Evolutionary conservation across 2,329 filamentous ascomycete genomes (phyloP).

Genomic region (Ophiosphaerella korrae): DNA sequence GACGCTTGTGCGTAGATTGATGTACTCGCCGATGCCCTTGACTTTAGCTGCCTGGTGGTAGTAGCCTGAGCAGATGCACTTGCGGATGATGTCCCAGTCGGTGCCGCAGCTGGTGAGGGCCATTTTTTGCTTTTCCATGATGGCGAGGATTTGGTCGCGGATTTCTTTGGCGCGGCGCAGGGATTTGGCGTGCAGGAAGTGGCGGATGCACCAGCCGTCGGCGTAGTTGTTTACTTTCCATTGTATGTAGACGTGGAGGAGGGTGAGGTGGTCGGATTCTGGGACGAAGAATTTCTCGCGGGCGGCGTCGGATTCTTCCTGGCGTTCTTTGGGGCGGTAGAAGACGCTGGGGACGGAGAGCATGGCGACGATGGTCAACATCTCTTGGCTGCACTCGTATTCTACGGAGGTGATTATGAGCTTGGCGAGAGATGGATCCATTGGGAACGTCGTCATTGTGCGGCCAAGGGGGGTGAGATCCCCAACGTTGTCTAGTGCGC

Average conservation of each 20-base stretch:
- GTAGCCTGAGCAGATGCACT: constrained; percentile 96
- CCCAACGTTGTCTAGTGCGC: constrained; percentile 90
- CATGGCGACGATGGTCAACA: constrained; percentile 98
- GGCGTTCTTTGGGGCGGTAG: constrained; percentile 93
- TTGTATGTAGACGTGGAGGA: constrained; percentile 92
- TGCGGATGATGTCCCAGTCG: constrained; percentile 94
- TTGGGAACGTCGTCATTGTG: constrained; percentile 96
- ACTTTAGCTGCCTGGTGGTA: constrained; percentile 97
- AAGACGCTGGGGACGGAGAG: constrained; percentile 95
- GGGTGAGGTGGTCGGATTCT: constrained; percentile 94
- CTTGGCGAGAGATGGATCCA: constrained; percentile 96
- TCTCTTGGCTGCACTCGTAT: constrained; percentile 94
- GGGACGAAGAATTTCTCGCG: constrained; percentile 98
- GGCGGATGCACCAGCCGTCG: constrained; percentile 89
- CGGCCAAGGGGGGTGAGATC: constrained; percentile 85
- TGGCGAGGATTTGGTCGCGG: constrained; percentile 88
- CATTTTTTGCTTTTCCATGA: constrained; percentile 95
- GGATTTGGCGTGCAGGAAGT: constrained; percentile 95
- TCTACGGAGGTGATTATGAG: constrained; percentile 88
- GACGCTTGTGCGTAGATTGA: constrained; percentile 93
- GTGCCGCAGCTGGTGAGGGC: constrained; percentile 84
- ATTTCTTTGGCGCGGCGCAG: constrained; percentile 92
- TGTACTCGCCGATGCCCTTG: constrained; percentile 95
- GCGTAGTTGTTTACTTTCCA: constrained; percentile 91
- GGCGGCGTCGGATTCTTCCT: constrained; percentile 94